These are phyloP conservation scores for Setomelanomma holmii DNA, from an alignment of 2,329 filamentous ascomycete species.

Conservation along the genomic window DNA sequence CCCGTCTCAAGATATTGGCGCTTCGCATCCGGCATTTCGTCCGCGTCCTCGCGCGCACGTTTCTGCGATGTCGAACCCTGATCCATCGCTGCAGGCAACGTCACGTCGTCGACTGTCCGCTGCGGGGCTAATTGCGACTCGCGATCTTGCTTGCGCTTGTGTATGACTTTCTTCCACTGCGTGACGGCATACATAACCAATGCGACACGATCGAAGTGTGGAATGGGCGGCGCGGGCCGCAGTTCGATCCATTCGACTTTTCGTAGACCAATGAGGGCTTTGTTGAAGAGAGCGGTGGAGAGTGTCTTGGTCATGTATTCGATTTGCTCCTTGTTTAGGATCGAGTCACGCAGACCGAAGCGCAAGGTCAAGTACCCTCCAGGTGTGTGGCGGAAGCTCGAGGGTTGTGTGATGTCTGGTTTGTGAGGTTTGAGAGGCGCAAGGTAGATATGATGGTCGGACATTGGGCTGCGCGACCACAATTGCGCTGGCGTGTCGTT, in stretches of 20 bases:
- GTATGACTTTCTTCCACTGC: slow-evolving; percentile 40
- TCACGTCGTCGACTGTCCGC: slow-evolving; percentile 11
- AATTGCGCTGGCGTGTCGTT: slow-evolving; percentile 35
- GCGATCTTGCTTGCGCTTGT: slow-evolving; percentile 21
- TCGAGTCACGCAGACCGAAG: slow-evolving; percentile 36
- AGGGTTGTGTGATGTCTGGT: slow-evolving; percentile 9
- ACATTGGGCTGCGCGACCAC: slow-evolving; percentile 30
- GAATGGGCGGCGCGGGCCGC: slow-evolving; percentile 27
- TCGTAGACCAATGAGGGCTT: slow-evolving; percentile 31
- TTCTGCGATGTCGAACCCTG: slow-evolving; percentile 20
- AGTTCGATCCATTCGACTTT: slow-evolving; percentile 43
- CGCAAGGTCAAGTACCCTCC: slow-evolving; percentile 41
- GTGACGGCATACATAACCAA: slow-evolving; percentile 31
- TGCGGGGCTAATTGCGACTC: slow-evolving; percentile 9
- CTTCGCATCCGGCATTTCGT: slow-evolving; percentile 25
- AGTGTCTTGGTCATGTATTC: slow-evolving; percentile 36
- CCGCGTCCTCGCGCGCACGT: slow-evolving; percentile 21
- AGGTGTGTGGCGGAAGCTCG: slow-evolving; percentile 17
- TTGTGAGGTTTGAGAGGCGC: slow-evolving; percentile 30
- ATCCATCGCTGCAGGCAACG: slow-evolving; percentile 7
- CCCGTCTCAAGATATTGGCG: slow-evolving; percentile 20
- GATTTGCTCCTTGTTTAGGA: slow-evolving; percentile 38
- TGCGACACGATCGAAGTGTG: slow-evolving; percentile 36
- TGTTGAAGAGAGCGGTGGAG: slow-evolving; percentile 37
- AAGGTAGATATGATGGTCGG: slow-evolving; percentile 40